Evolutionary conservation across 345 rosid genomes (phyloP).

Genomic region (Pistacia vera): DNA sequence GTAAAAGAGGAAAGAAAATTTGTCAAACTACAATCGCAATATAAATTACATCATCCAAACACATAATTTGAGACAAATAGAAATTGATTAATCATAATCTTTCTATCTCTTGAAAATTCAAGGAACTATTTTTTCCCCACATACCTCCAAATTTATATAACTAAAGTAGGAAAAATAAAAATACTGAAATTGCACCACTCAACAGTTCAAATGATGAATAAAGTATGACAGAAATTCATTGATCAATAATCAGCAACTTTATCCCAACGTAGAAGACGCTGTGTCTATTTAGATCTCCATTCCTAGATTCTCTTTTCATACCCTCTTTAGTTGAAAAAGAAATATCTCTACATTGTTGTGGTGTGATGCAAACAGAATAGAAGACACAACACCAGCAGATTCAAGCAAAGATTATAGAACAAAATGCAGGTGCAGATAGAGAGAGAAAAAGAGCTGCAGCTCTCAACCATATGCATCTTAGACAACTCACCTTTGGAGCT

Average conservation of each 20-base stretch:
- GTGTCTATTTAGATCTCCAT: not conserved
- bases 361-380: not conserved
- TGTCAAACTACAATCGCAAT: not conserved
- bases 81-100: not conserved
- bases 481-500: slow-evolving; percentile 58
- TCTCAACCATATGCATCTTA: not conserved
- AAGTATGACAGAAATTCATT: too few relatives aligned
- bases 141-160: not conserved
- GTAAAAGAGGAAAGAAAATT: not conserved
- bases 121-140: not conserved
- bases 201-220: not conserved
- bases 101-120: not conserved
- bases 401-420: not conserved
- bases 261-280: not conserved
- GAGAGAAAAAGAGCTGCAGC: not conserved
- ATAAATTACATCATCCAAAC: not conserved
- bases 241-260: not conserved
- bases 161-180: not conserved
- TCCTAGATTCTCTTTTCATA: not conserved
- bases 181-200: not conserved
- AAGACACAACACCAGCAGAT: not conserved
- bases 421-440: not conserved
- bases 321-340: not conserved
- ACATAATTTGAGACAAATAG: not conserved
- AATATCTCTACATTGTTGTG: not conserved